These are phyloP conservation scores for Porphyra umbilicalis DNA, from an alignment of 31 red algal genomes.

Conservation along the genomic window DNA sequence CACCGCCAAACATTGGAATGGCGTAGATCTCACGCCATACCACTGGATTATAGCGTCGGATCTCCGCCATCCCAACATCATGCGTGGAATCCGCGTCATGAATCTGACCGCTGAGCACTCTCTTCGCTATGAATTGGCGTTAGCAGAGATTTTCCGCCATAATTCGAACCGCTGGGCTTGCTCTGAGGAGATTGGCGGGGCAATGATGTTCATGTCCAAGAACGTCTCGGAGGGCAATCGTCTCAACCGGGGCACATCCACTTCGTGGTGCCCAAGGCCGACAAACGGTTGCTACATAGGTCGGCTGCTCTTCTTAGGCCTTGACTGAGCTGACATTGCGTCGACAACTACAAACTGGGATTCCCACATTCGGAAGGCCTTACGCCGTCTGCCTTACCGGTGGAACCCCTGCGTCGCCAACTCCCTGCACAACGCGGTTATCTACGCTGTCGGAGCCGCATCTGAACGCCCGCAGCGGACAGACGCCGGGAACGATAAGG, in stretches of 20 bases:
- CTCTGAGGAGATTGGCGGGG: no score
- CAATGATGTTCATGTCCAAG: not conserved
- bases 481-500: not conserved
- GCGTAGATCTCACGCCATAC: no score
- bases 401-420: not conserved
- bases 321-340: not conserved
- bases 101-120: no score
- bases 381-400: not conserved
- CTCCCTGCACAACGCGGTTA: not conserved
- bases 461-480: not conserved
- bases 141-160: no score
- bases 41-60: no score
- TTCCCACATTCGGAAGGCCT: not conserved
- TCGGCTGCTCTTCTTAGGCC: not conserved
- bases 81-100: no score
- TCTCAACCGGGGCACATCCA: not conserved
- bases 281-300: not conserved
- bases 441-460: not conserved
- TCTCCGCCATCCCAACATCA: no score
- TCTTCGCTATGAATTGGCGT: no score
- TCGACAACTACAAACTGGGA: not conserved
- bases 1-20: no score
- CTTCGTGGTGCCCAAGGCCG: not conserved
- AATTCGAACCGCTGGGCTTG: no score
- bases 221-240: not conserved